Conservation (phyloP, 2,329 filamentous ascomycete genomes). For the Fusarium temperatum region DNA sequence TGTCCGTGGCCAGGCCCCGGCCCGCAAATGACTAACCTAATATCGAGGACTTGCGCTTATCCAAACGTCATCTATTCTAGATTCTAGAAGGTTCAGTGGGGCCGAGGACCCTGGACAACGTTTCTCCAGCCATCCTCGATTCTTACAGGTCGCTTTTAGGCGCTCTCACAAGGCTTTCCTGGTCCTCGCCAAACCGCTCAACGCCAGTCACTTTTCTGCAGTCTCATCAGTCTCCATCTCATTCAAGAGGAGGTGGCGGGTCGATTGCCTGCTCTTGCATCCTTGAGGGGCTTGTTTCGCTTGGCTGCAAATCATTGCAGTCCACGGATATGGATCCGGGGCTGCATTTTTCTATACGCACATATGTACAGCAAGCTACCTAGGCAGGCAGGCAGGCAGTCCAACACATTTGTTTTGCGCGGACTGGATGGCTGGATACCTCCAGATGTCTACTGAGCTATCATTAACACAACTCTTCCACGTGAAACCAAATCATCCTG, state of each 20-base stretch:
- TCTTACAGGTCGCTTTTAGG: conserved; percentile 15
- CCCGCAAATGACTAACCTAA: conserved; percentile 19
- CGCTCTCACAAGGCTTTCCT: conserved; percentile 15
- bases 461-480: neutral
- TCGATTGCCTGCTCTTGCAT: conserved; percentile 10
- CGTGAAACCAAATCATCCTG: neutral
- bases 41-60: conserved; percentile 51
- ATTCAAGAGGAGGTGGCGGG: conserved; percentile 10
- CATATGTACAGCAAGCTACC: neutral
- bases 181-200: conserved; percentile 12
- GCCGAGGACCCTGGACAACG: conserved; percentile 29
- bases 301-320: conserved; percentile 36
- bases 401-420: neutral
- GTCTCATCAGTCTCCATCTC: neutral
- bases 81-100: conserved; percentile 61
- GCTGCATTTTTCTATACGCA: conserved; percentile 7
- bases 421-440: neutral
- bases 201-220: neutral
- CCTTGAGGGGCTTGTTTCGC: conserved; percentile 26
- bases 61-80: conserved; percentile 49
- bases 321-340: conserved; percentile 22
- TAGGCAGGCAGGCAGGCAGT: neutral
- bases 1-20: conserved; percentile 29
- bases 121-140: conserved; percentile 20
- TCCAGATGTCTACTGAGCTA: neutral